phyloP scores from a whole-genome alignment of 2,329 filamentous ascomycete species.

The Pseudonectria foliicola region DNA sequence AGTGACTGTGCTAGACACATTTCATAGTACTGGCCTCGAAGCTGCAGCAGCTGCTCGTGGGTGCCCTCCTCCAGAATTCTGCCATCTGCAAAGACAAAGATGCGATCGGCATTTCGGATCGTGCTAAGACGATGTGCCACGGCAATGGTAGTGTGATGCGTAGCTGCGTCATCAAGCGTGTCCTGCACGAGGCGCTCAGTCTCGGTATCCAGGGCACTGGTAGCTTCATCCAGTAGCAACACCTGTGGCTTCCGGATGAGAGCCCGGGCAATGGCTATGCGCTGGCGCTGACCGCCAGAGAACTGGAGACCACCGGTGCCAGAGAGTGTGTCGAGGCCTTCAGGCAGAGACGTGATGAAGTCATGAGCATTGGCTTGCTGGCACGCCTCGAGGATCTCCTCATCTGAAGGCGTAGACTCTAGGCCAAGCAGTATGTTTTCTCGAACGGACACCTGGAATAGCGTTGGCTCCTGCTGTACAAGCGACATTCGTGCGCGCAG shows the following conservation, averaged over 20 bases:
- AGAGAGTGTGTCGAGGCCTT: conserved; percentile 50
- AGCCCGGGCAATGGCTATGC: conserved; percentile 59
- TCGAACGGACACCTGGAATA: conserved; percentile 22
- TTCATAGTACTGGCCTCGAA: conserved; percentile 10
- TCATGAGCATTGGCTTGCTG: conserved; percentile 40
- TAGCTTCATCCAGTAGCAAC: conserved; percentile 62
- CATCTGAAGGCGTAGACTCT: conserved; percentile 9
- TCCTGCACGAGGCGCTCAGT: conserved; percentile 53
- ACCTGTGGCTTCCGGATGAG: conserved; percentile 56
- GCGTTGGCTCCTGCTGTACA: conserved; percentile 17
- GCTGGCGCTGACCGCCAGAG: conserved; percentile 60
- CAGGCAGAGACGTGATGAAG: conserved; percentile 27
- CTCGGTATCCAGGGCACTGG: conserved; percentile 49
- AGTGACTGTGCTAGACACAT: conserved; percentile 13
- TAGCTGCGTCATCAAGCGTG: conserved; percentile 35
- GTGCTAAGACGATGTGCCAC: conserved; percentile 53
- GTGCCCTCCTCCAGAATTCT: conserved; percentile 50
- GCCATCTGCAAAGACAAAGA: conserved; percentile 53
- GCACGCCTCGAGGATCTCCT: conserved; percentile 35
- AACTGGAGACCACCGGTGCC: conserved; percentile 56
- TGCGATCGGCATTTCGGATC: conserved; percentile 51
- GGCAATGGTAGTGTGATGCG: conserved; percentile 45
- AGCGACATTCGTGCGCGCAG: neutral
- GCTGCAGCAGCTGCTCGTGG: conserved; percentile 48
- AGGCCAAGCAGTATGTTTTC: conserved; percentile 3